phyloP scores from a whole-genome alignment of 164 flowering plant genomes.

The Cinnamomum chago region DNA sequence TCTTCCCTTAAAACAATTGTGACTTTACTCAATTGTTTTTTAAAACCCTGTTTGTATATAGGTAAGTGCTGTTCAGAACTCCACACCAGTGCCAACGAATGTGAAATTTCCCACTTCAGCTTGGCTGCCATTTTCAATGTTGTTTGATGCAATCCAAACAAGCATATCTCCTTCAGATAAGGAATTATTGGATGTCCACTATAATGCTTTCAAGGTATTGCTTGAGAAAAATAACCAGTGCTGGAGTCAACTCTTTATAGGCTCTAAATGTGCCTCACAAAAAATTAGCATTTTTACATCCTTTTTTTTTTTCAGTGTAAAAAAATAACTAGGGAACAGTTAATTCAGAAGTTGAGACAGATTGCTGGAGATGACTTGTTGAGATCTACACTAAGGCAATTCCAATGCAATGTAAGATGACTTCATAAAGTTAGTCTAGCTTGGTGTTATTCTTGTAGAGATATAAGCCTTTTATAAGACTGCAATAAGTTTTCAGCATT shows the following conservation, averaged over 20 bases:
- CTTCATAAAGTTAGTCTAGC: not conserved
- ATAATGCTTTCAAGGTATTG: conserved; percentile 16
- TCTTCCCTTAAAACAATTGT: not conserved
- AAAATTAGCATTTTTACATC: not conserved
- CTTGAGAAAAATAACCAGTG: not conserved
- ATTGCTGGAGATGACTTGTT: not conserved
- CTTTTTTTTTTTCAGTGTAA: not conserved
- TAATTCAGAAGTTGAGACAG: conserved; percentile 1
- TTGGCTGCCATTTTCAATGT: conserved; percentile 61
- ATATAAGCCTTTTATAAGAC: not conserved
- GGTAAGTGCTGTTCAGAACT: not conserved
- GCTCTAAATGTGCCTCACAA: not conserved
- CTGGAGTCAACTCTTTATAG: not conserved
- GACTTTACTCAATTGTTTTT: not conserved
- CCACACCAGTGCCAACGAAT: conserved; percentile 3
- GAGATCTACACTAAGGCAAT: not conserved
- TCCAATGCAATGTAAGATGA: not conserved
- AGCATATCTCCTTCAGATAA: conserved; percentile 25
- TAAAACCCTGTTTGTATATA: not conserved
- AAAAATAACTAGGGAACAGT: not conserved
- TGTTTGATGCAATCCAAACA: conserved; percentile 48
- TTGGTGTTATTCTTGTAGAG: not conserved
- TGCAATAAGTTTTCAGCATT: not conserved
- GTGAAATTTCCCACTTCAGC: conserved; percentile 47
- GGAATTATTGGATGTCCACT: conserved; percentile 5